Evolutionary conservation across 2,329 filamentous ascomycete species (phyloP).

Genomic region (Ophidiomyces ophidiicola): DNA sequence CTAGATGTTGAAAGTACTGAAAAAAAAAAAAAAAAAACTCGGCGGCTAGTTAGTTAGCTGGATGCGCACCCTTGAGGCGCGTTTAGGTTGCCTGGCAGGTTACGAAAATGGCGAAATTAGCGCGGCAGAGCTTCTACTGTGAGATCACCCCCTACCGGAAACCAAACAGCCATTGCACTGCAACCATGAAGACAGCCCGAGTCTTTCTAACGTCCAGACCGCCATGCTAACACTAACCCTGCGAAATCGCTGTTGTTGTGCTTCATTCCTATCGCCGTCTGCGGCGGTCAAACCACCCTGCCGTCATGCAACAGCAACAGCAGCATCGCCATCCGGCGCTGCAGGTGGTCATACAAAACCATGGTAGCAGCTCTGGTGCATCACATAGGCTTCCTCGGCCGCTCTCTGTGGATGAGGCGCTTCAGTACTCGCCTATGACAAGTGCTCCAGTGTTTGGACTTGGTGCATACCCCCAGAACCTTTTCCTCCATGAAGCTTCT

Average conservation of each 20-base stretch:
- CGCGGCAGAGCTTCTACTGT: conserved; percentile 3
- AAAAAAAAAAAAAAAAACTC: background rate
- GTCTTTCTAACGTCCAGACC: background rate
- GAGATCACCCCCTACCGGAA: background rate
- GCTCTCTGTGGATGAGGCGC: conserved; percentile 36
- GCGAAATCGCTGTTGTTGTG: background rate
- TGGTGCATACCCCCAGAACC: conserved; percentile 22
- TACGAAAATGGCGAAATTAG: conserved; percentile 2
- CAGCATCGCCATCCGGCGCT: conserved; percentile 29
- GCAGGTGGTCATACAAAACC: conserved; percentile 33
- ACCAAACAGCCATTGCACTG: background rate
- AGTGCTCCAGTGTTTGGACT: conserved; percentile 37
- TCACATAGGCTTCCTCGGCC: conserved; percentile 24
- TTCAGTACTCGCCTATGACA: conserved; percentile 41
- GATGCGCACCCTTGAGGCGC: too few relatives aligned
- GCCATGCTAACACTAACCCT: background rate
- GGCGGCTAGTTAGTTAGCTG: background rate
- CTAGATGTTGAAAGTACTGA: background rate
- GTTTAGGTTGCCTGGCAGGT: too few relatives aligned
- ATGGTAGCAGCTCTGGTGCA: conserved; percentile 18
- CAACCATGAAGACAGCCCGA: background rate
- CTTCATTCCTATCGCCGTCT: background rate
- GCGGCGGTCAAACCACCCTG: conserved; percentile 7
- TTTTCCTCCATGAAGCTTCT: background rate
- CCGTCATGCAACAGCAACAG: conserved; percentile 33